Base-by-base conservation (phyloP, 345 rosid species). In the Citrus sp. region DNA sequence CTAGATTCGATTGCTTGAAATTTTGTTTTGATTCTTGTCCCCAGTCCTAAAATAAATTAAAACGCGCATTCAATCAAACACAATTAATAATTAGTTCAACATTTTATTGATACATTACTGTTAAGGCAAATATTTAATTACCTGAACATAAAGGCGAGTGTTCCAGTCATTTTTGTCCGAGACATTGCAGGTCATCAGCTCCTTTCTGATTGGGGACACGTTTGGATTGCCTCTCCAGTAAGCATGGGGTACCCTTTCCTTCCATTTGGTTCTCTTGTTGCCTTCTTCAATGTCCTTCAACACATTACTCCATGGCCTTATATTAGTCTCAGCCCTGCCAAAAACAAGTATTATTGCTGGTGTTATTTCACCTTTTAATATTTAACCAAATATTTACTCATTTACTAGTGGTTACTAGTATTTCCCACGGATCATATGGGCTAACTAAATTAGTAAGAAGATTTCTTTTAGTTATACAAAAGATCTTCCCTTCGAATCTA, bases 201-300 rank as follows among this genome's bases (percentile, higher is more conserved):
- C 82, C 67, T 51, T 71, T 68, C 86, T 74, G 14, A 73, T 51
- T 7, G 83, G 72, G 46, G 82, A 66, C 56, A 85, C 88, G 28
- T 72, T 1, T 38, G 85, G 94, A 70, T 89, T 89, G 22, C 94
- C 96, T 74, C 42, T 92, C 93, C 92, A 92, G 62, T 85, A 89
- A 68, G 92, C 91, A 56, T 82, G 88, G 38, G 91, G 90, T 75
- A 76, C 78, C 77, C 92, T 88, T 21, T 92, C 89, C 63, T 78
- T 75, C 88, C 86, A 85, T n/a, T 67, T 34, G 59, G 18, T 83
- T 67, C 77, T 83, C 18, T 65, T 68, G 67, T 83, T 83, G 7
- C 86, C 88, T 80, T 81, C 78, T 74, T 78, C 59, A 51, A 85
- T 80, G 59, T 78, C 83, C 72, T 73, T 61, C 79, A 85, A 59